phyloP scores from a whole-genome alignment of 2,329 filamentous ascomycete species.

The Fusarium heterosporum region DNA sequence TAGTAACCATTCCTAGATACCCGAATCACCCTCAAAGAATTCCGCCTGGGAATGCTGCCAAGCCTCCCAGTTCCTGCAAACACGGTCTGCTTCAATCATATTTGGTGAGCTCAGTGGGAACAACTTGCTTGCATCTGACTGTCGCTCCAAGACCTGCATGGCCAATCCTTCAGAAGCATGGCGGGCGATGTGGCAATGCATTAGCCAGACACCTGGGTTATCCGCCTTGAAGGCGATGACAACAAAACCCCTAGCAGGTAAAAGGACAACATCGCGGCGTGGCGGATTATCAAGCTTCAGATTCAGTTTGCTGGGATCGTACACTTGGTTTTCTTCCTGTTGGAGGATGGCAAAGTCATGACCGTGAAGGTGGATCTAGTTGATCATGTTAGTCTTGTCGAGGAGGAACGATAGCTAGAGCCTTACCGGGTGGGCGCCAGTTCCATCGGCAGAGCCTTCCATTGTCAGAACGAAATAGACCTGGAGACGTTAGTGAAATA shows the following conservation, averaged over 20 bases:
- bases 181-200: slow-evolving; percentile 63
- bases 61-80: slow-evolving; percentile 21
- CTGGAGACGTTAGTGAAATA: background rate
- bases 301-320: slow-evolving; percentile 25
- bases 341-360: slow-evolving; percentile 42
- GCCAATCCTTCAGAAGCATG: slow-evolving; percentile 54
- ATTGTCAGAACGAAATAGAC: slow-evolving; percentile 37
- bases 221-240: slow-evolving; percentile 61
- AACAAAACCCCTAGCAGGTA: slow-evolving; percentile 56
- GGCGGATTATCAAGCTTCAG: slow-evolving; percentile 57
- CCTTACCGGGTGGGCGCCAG: slow-evolving; percentile 38
- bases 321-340: slow-evolving; percentile 20
- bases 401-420: fast-evolving
- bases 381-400: fast-evolving
- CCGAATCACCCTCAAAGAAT: slow-evolving; percentile 33
- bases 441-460: slow-evolving; percentile 4
- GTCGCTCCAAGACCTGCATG: slow-evolving; percentile 40
- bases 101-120: slow-evolving; percentile 1
- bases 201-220: slow-evolving; percentile 62
- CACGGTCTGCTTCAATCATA: slow-evolving; percentile 24
- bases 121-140: slow-evolving; percentile 18
- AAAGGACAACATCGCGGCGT: slow-evolving; percentile 63
- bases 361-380: slow-evolving; percentile 41
- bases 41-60: slow-evolving; percentile 19
- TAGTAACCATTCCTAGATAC: background rate